These are phyloP conservation scores for Ogataea methylovora DNA, from an alignment of 805 yeast species.

Conservation along the genomic window DNA sequence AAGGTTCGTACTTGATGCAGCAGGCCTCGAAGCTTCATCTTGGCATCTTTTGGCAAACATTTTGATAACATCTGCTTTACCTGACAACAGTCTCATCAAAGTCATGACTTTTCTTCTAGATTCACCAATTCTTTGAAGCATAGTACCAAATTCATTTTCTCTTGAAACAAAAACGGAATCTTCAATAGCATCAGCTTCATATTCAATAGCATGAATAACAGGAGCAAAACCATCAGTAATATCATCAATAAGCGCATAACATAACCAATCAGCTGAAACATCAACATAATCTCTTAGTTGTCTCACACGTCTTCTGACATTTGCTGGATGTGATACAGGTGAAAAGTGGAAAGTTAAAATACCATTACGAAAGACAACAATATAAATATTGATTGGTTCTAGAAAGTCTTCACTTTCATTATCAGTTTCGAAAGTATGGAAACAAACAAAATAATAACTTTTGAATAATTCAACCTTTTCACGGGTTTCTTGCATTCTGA, in stretches of 20 bases:
- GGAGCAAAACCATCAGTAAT: slow-evolving; percentile 83
- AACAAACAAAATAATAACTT: slow-evolving; percentile 88
- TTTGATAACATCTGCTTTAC: slow-evolving; percentile 92
- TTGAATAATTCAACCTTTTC: slow-evolving; percentile 93
- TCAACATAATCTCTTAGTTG: slow-evolving; percentile 71
- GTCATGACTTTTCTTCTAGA: slow-evolving; percentile 91
- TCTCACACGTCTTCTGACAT: slow-evolving; percentile 75
- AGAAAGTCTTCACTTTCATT: slow-evolving; percentile 72
- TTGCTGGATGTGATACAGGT: slow-evolving; percentile 62
- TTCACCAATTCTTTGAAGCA: slow-evolving; percentile 82
- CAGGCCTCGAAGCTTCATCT: slow-evolving; percentile 41
- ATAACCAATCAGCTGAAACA: slow-evolving; percentile 75
- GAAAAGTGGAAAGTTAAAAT: slow-evolving; percentile 63
- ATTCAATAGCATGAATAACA: slow-evolving; percentile 67
- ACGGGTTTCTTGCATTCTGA: slow-evolving; percentile 91
- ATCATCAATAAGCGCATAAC: slow-evolving; percentile 78
- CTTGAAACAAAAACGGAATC: slow-evolving; percentile 79
- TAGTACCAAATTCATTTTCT: slow-evolving; percentile 63
- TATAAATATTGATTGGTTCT: slow-evolving; percentile 72
- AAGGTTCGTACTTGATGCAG: slow-evolving; percentile 10
- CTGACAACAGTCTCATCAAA: slow-evolving; percentile 77
- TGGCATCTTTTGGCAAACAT: slow-evolving; percentile 95
- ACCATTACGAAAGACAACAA: slow-evolving; percentile 65
- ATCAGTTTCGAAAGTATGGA: slow-evolving; percentile 92
- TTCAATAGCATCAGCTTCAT: slow-evolving; percentile 77